Evolutionary conservation across 192 early-diverging fungal species (phyloP), one percentile per base, ranked within the genome.

Genomic region (Haplosporangium gracile): DNA sequence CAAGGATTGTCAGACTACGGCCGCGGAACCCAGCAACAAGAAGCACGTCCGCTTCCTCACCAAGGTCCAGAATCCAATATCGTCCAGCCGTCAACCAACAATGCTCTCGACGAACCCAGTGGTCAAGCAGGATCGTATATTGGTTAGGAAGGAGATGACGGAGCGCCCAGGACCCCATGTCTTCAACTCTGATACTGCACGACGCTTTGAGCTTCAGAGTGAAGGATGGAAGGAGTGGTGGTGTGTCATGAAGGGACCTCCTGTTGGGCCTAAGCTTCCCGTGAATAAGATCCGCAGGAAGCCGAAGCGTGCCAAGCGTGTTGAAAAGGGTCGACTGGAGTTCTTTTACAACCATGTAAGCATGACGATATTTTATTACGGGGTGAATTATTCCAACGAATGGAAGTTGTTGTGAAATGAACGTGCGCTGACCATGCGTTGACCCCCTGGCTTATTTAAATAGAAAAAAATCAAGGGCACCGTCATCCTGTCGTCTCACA

Each of bases 341-440:
- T 85, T 85, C 68, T 85, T 80, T 51, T 80, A 77, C 29, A 85
- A 85, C 26, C 83, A 85, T 69, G 83, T 85, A 85, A 80, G 83
- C 9, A 39, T 15, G 11, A 11, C 47, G 13, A 68, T 49, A 24
- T 22, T 38, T 20, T 39, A 29, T 42, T 42, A 20, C 26, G 18
- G 40, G 16, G 6, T 9, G 65, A 26, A 26, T 51, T 20, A 29
- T 39, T n/a, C 51, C 24, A n/a, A 4, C 38, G 26, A 82, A 70
- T 53, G 5, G 3, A 16, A 16, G 24, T 4, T 49, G 20, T 63
- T 34, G 34, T 77, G 11, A 34, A 34, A 34, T 65, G 29, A 65
- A 65, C 26, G 29, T 65, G 60, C 60, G 3, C 29, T 26, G 26
- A 65, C 60, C n/a, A 65, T 65, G 29, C 60, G 32, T 65, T 65